These are phyloP conservation scores for Somion occarium DNA, from an alignment of 1,284 basidiomycete genomes.

Conservation along the genomic window DNA sequence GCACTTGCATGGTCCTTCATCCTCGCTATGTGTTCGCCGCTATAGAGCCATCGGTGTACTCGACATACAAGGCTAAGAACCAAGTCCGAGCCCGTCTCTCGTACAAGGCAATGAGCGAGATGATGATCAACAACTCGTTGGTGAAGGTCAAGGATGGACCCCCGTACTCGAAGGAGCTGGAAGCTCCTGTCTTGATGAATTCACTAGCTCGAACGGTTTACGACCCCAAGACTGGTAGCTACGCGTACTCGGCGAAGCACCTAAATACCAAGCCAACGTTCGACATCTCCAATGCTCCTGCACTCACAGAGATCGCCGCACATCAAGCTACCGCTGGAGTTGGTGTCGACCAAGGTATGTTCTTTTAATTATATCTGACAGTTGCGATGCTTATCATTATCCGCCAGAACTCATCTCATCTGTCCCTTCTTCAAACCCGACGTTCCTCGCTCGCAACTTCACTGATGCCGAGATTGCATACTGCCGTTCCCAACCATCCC, in stretches of 20 bases:
- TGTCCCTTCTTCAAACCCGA: slow-evolving; percentile 87
- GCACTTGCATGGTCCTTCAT: slow-evolving; percentile 84
- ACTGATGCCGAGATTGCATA: slow-evolving; percentile 86
- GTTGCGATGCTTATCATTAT: slow-evolving; percentile 17
- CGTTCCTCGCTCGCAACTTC: slow-evolving; percentile 91
- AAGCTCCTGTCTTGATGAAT: slow-evolving; percentile 88
- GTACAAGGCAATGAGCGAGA: slow-evolving; percentile 93
- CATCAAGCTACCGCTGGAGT: slow-evolving; percentile 55
- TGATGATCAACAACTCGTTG: slow-evolving; percentile 90
- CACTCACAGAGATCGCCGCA: slow-evolving; percentile 51
- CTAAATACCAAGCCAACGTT: slow-evolving; percentile 49
- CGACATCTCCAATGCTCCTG: slow-evolving; percentile 66
- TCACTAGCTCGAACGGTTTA: slow-evolving; percentile 85
- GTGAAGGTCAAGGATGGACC: slow-evolving; percentile 96
- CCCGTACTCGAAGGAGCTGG: slow-evolving; percentile 87
- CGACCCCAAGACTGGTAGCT: slow-evolving; percentile 81
- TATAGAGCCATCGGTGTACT: slow-evolving; percentile 71
- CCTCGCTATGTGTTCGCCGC: slow-evolving; percentile 89
- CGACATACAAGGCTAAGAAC: slow-evolving; percentile 72
- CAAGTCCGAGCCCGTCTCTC: slow-evolving; percentile 66
- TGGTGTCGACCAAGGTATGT: slow-evolving; percentile 81
- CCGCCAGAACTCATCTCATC: slow-evolving; percentile 83
- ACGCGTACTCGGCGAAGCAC: slow-evolving; percentile 64
- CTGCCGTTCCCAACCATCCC: slow-evolving; percentile 85
- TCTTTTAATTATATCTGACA: slow-evolving; percentile 7